These are phyloP conservation scores for Neurospora sp. DNA, from an alignment of 495 filamentous ascomycete genomes.

Conservation along the genomic window DNA sequence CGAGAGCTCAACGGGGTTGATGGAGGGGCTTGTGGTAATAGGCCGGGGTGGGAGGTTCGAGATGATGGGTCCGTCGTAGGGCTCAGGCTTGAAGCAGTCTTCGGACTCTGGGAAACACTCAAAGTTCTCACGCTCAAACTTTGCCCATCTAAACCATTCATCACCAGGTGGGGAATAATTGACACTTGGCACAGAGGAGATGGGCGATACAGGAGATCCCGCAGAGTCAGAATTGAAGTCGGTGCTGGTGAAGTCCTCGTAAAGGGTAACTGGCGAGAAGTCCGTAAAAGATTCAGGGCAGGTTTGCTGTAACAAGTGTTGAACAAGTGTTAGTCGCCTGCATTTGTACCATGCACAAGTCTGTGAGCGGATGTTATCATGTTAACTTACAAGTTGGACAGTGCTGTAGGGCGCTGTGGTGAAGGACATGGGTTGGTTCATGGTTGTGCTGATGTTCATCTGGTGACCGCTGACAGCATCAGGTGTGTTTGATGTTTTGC, in stretches of 20 bases:
- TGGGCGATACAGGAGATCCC: slow-evolving; percentile 14
- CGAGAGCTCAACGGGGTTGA: slow-evolving; percentile 23
- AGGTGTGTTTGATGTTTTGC: not conserved
- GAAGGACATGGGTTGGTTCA: not conserved
- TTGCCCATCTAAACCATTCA: slow-evolving; percentile 8
- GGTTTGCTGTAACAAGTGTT: slow-evolving; percentile 9
- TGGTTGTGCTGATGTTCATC: not conserved
- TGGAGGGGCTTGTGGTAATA: slow-evolving; percentile 14
- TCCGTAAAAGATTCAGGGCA: slow-evolving; percentile 1
- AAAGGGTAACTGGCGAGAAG: slow-evolving; percentile 13
- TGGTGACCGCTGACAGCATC: not conserved
- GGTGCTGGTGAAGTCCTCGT: slow-evolving; percentile 14
- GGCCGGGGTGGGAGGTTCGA: slow-evolving; percentile 1
- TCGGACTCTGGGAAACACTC: slow-evolving; percentile 12
- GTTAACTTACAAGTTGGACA: not conserved
- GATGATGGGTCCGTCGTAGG: slow-evolving; percentile 7
- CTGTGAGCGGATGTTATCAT: not conserved
- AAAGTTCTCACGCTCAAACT: not conserved
- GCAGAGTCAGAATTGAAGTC: slow-evolving; percentile 24
- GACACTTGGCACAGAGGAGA: slow-evolving; percentile 17
- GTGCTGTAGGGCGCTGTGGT: not conserved
- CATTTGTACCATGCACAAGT: not conserved
- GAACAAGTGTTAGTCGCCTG: slow-evolving; percentile 1
- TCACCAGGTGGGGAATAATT: slow-evolving; percentile 12
- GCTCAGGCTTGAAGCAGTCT: slow-evolving; percentile 10